Conservation (phyloP, 768 basidiomycete species). For the Phallus indusiatus region DNA sequence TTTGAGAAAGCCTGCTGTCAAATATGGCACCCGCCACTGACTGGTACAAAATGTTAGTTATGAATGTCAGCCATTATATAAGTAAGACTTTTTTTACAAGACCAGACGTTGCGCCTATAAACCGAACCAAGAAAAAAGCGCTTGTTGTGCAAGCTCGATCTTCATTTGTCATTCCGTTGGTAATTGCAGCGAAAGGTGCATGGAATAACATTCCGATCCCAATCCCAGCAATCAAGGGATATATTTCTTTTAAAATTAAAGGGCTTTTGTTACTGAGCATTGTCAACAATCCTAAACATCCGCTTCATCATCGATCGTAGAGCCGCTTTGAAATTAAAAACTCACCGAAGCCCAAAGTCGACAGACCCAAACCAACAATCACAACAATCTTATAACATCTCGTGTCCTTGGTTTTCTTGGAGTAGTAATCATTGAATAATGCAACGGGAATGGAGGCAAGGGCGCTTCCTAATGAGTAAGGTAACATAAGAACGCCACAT, state of each 20-base stretch:
- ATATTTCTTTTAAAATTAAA: conserved; percentile 37
- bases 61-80: conserved; percentile 13
- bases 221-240: conserved; percentile 62
- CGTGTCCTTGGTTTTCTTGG: conserved; percentile 45
- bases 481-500: conserved; percentile 67
- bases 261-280: conserved; percentile 47
- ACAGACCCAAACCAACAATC: conserved; percentile 49
- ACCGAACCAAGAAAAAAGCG: conserved; percentile 80
- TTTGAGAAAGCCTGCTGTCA: conserved; percentile 38
- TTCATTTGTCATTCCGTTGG: conserved; percentile 48
- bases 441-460: conserved; percentile 78
- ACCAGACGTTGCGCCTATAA: conserved; percentile 78
- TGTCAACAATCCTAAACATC: conserved; percentile 51
- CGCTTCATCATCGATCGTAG: conserved; percentile 13
- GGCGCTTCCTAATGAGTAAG: conserved; percentile 80
- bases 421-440: conserved; percentile 69
- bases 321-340: conserved; percentile 2
- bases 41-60: conserved; percentile 27
- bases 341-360: conserved; percentile 68
- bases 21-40: conserved; percentile 71
- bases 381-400: conserved; percentile 60
- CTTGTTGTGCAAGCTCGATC: conserved; percentile 74
- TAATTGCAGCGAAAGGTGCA: conserved; percentile 76
- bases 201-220: conserved; percentile 82
- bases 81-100: conserved; percentile 39